Evolutionary conservation across 1,139 yeast species (phyloP).

Genomic region (Blastobotrys capitulatus): DNA sequence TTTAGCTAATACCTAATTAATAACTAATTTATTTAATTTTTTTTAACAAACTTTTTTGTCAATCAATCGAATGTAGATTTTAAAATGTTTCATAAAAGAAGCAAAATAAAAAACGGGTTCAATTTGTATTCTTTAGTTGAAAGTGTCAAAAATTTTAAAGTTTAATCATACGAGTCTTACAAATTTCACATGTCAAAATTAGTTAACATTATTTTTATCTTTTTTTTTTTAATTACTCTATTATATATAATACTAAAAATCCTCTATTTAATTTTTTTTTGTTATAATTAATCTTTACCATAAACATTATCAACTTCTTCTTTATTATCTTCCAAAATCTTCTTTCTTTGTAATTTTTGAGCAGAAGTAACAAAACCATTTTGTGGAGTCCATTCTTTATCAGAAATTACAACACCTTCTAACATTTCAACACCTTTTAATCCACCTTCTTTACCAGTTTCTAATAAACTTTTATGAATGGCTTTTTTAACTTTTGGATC

Average conservation of each 20-base stretch:
- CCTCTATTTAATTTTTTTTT: too few species aligned
- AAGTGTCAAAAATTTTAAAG: neutral
- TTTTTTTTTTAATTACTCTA: too few species aligned
- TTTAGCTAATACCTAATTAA: neutral
- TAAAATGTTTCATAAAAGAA: neutral
- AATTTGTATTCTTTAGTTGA: too few species aligned
- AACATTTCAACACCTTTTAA: conserved; percentile 81
- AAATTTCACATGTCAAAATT: conserved; percentile 1
- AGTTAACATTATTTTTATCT: too few species aligned
- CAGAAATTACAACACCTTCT: conserved; percentile 70
- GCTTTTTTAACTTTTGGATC: conserved; percentile 54
- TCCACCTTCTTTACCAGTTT: conserved; percentile 78
- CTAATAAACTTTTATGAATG: conserved; percentile 54
- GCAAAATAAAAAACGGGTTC: too few species aligned
- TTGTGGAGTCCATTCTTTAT: conserved; percentile 97
- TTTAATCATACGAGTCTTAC: neutral
- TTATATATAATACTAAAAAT: too few species aligned
- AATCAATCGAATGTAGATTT: too few species aligned
- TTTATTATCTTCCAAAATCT: conserved; percentile 56
- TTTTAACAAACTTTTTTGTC: too few species aligned
- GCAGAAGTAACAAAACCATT: conserved; percentile 92
- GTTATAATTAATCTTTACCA: too few species aligned
- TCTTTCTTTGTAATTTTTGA: conserved; percentile 92
- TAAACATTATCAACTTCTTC: conserved; percentile 28
- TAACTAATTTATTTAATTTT: too few species aligned